These are phyloP conservation scores for Quercus agrifolia DNA, from an alignment of 306 rosid genomes.

Conservation along the genomic window DNA sequence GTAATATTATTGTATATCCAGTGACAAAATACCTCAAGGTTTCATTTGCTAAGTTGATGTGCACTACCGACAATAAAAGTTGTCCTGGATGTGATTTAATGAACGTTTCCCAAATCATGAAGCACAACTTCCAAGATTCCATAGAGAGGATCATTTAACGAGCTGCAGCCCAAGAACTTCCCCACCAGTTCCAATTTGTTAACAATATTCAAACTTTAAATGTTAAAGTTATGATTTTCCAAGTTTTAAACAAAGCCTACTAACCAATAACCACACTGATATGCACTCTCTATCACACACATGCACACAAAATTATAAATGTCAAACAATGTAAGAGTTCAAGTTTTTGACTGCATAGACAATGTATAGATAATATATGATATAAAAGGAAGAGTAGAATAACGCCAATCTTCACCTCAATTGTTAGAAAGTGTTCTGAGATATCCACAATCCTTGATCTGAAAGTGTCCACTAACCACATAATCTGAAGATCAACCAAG, in stretches of 20 bases:
- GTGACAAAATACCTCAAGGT: too few relatives aligned
- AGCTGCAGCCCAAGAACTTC: neutral
- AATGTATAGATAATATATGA: neutral
- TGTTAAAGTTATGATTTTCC: too few relatives aligned
- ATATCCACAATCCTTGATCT: constrained; percentile 78
- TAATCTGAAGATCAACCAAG: constrained; percentile 40
- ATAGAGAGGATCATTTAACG: neutral
- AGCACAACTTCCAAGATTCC: neutral
- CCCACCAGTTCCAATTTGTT: neutral
- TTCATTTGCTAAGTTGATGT: too few relatives aligned
- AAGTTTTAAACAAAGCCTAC: neutral
- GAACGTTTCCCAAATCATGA: too few relatives aligned
- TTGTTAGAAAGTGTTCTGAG: constrained; percentile 60
- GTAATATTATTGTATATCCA: too few relatives aligned
- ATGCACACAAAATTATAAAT: neutral
- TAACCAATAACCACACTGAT: too few relatives aligned
- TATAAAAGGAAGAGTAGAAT: neutral
- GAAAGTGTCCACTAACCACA: constrained; percentile 76
- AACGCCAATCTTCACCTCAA: constrained; percentile 50
- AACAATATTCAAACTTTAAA: neutral
- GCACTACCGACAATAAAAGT: too few relatives aligned
- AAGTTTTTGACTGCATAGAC: neutral
- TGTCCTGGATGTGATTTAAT: too few relatives aligned
- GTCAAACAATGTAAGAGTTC: neutral
- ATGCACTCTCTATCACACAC: neutral